Percentiles rank a stretch among this genome's conserved stretches.
Conservation (phyloP, 2,329 filamentous ascomycete genomes). For the Chaetomium globosum region DNA sequence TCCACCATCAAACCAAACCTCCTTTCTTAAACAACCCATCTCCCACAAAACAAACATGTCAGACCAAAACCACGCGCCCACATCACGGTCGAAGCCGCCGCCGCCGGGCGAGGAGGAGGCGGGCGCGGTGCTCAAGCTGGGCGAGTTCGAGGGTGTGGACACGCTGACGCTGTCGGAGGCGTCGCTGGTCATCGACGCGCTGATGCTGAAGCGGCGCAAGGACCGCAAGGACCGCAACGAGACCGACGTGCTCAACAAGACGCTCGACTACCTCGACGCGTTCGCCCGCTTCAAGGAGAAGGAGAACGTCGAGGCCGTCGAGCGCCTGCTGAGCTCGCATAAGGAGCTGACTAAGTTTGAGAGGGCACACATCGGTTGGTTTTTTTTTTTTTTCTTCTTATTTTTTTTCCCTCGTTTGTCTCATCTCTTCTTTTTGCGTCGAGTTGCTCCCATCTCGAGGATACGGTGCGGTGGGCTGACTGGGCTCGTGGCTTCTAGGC, state of each 20-base stretch:
- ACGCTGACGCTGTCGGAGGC: constrained; percentile 92
- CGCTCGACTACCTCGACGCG: constrained; percentile 87
- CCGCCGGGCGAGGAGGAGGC: constrained; percentile 86
- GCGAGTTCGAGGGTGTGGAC: constrained; percentile 90
- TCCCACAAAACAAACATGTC: constrained; percentile 29
- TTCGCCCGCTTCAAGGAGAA: constrained; percentile 96
- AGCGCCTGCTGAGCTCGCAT: constrained; percentile 78
- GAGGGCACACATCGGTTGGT: constrained; percentile 81
- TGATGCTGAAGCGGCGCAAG: constrained; percentile 77
- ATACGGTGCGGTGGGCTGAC: not conserved
- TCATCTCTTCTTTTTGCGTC: not conserved
- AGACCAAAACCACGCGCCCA: constrained; percentile 46
- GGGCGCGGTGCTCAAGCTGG: constrained; percentile 76
- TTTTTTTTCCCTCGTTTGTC: not conserved
- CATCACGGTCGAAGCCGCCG: constrained; percentile 68
- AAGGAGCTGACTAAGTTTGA: constrained; percentile 88
- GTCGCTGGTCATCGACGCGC: constrained; percentile 85
- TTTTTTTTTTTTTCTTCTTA: constrained; percentile 7
- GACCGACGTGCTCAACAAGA: constrained; percentile 86
- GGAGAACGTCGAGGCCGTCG: constrained; percentile 92
- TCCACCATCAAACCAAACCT: not conserved
- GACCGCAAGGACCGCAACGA: constrained; percentile 81
- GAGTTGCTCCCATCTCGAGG: not conserved
- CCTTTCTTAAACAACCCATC: not conserved
- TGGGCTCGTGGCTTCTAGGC: constrained; percentile 52